phyloP scores from a whole-genome alignment of 495 filamentous ascomycete genomes.

The Xylaria acuta region DNA sequence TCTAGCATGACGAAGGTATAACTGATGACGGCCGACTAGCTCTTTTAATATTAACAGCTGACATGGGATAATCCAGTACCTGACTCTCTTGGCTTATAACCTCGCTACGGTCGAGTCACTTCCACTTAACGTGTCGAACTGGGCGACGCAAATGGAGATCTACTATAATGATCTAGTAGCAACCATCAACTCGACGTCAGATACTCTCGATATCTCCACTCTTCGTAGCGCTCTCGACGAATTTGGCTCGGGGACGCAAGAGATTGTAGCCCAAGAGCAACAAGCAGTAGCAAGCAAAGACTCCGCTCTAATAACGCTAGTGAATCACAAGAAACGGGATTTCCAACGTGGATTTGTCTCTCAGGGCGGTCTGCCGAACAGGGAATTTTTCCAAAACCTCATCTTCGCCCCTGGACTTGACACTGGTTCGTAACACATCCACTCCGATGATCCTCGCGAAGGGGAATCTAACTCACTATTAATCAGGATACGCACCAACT shows the following conservation, averaged over 20 bases:
- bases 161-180: slow-evolving; percentile 64
- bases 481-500: slow-evolving; percentile 43
- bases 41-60: neutral
- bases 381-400: slow-evolving; percentile 86
- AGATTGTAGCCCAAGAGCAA: slow-evolving; percentile 61
- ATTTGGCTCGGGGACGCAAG: slow-evolving; percentile 60
- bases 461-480: neutral
- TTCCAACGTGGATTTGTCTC: slow-evolving; percentile 83
- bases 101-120: slow-evolving; percentile 76
- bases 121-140: slow-evolving; percentile 74
- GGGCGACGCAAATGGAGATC: slow-evolving; percentile 63
- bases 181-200: slow-evolving; percentile 56
- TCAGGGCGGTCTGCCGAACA: slow-evolving; percentile 73
- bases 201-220: slow-evolving; percentile 43
- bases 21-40: slow-evolving; percentile 22
- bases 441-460: neutral
- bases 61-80: slow-evolving; percentile 54
- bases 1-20: slow-evolving; percentile 61
- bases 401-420: slow-evolving; percentile 73
- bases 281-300: slow-evolving; percentile 70
- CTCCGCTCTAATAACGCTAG: slow-evolving; percentile 64
- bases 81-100: slow-evolving; percentile 74
- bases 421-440: slow-evolving; percentile 34
- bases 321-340: slow-evolving; percentile 68
- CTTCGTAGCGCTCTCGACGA: slow-evolving; percentile 47